Evolutionary conservation across 768 basidiomycete species (phyloP).

Genomic region (Tephrocybe sp.): DNA sequence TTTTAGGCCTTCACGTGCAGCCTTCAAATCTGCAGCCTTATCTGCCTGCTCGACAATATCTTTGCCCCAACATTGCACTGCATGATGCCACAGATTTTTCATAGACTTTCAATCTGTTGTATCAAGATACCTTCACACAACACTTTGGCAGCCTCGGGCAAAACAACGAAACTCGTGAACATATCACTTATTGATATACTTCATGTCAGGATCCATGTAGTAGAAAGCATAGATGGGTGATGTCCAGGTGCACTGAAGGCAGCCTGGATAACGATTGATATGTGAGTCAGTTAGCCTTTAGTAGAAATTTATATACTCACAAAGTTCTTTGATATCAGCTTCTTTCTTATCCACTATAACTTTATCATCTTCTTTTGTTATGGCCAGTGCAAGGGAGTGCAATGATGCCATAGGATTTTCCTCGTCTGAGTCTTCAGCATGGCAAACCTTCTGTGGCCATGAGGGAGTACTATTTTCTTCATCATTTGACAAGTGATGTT

Average conservation of each 20-base stretch:
- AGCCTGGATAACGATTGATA: no score
- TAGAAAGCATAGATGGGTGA: constrained; percentile 32
- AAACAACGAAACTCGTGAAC: constrained; percentile 27
- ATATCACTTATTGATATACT: constrained; percentile 11
- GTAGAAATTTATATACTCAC: background rate
- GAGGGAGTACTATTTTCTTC: background rate
- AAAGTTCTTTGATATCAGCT: background rate
- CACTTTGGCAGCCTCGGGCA: constrained; percentile 15
- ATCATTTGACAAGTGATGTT: background rate
- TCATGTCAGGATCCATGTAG: constrained; percentile 10
- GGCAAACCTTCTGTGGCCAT: background rate
- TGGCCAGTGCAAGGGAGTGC: background rate
- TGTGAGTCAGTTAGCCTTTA: no score
- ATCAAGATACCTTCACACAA: constrained; percentile 22
- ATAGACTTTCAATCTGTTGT: constrained; percentile 26
- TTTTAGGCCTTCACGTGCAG: constrained; percentile 4
- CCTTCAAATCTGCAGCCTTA: constrained; percentile 4
- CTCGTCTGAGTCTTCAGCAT: background rate
- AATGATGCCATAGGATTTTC: background rate
- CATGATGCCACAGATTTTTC: constrained; percentile 26
- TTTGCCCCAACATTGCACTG: constrained; percentile 26
- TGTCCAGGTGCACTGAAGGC: constrained; percentile 19
- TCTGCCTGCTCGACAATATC: constrained; percentile 17
- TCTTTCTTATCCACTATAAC: background rate
- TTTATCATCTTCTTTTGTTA: background rate